Base-by-base conservation (phyloP, 2,329 filamentous ascomycete species). In the Sporothrix euskadiensis region DNA sequence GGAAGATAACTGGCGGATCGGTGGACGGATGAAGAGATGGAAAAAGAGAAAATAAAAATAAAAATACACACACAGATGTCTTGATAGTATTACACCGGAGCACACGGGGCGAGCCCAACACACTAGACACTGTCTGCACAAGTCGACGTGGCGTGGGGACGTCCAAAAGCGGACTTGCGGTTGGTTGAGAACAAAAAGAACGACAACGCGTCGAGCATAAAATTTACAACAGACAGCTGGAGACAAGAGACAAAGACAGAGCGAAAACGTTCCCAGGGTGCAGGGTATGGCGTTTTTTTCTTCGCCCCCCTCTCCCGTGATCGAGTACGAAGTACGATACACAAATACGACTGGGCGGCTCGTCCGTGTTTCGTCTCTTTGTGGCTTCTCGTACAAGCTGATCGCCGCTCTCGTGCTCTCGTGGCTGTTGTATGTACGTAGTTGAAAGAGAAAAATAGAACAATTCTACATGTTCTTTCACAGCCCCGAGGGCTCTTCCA, bases 111-210 rank as follows among this genome's bases (percentile, higher is more conserved):
- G 56, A 63, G 59, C 35, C 35, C 41, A 49, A 49, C 63, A 66
- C 2, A 66, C 39, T 56, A 9, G 26, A 19, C 7, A 35, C 56
- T 9, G 35, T 35, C 35, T 35, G 35, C 26, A 32, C 14, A 6
- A 44, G 10, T 47, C 32, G 44, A 49, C 22, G 44, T 66, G 61
- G 61, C 65, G 44, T 68, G 26, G 65, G 2, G 44, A 52, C 65
- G 44, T 68, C 65, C 26, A 52, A 52, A 35, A 68, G 44, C 65
- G 65, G 44, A 47, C 65, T 35, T 52, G 44, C 44, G 26, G 44
- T 68, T 68, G 65, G 65, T 35, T 68, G 65, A 52, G 16, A 68
- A 35, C 41, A 26, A 35, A 35, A 68, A 9, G 26, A 68, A 68
- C 6, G 16, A n/a, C 14, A 35, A 19, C 14, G 2, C 22, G 26